phyloP scores from a whole-genome alignment of 768 basidiomycete genomes.

The Mycena leptocephala region DNA sequence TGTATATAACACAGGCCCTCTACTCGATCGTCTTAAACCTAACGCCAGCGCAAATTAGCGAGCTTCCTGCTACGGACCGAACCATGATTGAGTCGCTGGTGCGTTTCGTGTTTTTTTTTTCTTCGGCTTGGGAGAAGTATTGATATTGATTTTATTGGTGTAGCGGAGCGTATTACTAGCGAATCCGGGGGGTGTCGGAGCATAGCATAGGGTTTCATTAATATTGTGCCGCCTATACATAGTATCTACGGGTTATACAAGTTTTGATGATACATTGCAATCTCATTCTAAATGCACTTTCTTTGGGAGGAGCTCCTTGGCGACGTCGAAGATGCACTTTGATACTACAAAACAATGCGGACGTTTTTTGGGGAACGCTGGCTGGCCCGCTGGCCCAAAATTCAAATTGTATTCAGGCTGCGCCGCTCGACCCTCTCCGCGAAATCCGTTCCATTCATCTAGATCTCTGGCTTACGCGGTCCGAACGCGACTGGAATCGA shows the following conservation, averaged over 20 bases:
- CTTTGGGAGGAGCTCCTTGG: no score
- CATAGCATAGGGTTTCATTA: neutral
- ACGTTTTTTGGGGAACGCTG: no score
- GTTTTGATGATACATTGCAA: neutral
- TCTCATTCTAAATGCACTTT: neutral
- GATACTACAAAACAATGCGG: no score
- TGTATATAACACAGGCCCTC: constrained; percentile 42
- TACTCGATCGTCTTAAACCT: constrained; percentile 51
- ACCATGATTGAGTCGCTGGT: constrained; percentile 37
- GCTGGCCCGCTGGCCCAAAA: no score
- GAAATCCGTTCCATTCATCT: no score
- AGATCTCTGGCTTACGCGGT: no score
- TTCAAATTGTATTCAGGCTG: no score
- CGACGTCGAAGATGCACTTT: no score
- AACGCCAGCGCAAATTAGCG: constrained; percentile 71
- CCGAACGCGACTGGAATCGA: no score
- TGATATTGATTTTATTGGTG: constrained; percentile 36
- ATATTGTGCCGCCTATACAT: neutral
- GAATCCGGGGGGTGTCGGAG: constrained; percentile 11
- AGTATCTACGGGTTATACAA: neutral
- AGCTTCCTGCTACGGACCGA: constrained; percentile 46
- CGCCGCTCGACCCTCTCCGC: no score
- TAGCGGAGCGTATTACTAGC: constrained; percentile 4
- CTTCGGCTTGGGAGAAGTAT: constrained; percentile 12
- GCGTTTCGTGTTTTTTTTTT: constrained; percentile 10